phyloP scores from a whole-genome alignment of 768 basidiomycete genomes.

The Mycena maculata region DNA sequence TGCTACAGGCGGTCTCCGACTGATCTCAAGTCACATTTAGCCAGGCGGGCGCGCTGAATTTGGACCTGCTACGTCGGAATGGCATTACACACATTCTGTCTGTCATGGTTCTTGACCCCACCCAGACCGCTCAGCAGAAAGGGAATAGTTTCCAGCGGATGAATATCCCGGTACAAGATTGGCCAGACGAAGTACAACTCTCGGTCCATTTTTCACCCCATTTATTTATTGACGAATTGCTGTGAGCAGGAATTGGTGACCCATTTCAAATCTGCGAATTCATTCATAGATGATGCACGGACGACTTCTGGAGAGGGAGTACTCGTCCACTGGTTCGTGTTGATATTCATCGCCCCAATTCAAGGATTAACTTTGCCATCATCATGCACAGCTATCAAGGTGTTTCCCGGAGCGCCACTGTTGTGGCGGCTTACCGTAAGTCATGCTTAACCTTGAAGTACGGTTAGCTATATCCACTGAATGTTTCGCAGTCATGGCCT shows the following conservation, averaged over 20 bases:
- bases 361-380: neutral
- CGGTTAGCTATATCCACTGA: neutral
- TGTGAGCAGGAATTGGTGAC: neutral
- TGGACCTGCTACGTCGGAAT: neutral
- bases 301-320: neutral
- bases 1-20: neutral
- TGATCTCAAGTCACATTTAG: neutral
- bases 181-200: constrained; percentile 11
- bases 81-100: constrained; percentile 21
- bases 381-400: constrained; percentile 4
- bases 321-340: constrained; percentile 23
- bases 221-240: too few relatives aligned
- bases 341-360: neutral
- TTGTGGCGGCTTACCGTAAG: constrained; percentile 25
- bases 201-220: neutral
- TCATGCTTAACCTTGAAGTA: neutral
- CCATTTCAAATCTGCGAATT: constrained; percentile 10
- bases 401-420: constrained; percentile 13
- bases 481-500: constrained; percentile 7
- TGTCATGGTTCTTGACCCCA: neutral
- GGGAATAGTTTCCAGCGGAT: neutral
- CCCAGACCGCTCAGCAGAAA: neutral
- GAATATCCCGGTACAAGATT: constrained; percentile 10
- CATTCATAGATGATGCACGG: constrained; percentile 17
- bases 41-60: constrained; percentile 7